Evolutionary conservation across 1,139 yeast genomes (phyloP).

Genomic region (Kodamaea fungicola): DNA sequence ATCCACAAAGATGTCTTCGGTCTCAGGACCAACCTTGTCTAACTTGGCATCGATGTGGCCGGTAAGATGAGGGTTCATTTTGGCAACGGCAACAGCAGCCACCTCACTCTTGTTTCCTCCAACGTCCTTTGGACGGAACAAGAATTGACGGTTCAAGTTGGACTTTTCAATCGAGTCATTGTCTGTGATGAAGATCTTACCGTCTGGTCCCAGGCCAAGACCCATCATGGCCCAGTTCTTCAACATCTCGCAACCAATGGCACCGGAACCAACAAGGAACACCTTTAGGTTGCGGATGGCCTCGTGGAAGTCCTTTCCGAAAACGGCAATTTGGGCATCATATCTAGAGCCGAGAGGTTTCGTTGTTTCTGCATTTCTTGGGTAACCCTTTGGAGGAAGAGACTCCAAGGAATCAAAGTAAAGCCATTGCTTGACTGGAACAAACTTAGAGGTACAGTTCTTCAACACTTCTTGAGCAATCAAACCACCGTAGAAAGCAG

Average conservation of each 20-base stretch:
- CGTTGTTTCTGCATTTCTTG: conserved; percentile 68
- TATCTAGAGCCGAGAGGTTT: conserved; percentile 79
- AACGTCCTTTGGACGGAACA: conserved; percentile 91
- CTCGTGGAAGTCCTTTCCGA: conserved; percentile 77
- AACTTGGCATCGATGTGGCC: conserved; percentile 74
- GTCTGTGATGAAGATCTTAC: conserved; percentile 83
- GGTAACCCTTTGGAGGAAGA: conserved; percentile 58
- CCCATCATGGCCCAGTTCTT: conserved; percentile 99
- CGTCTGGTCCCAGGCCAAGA: conserved; percentile 85
- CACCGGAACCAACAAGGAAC: conserved; percentile 96
- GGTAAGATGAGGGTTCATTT: conserved; percentile 78
- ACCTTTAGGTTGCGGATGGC: conserved; percentile 72
- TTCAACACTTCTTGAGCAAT: conserved; percentile 96
- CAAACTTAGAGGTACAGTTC: conserved; percentile 91
- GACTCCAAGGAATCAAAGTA: conserved; percentile 95
- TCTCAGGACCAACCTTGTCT: conserved; percentile 92
- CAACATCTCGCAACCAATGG: conserved; percentile 98
- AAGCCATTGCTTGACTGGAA: conserved; percentile 85
- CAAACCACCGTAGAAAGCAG: conserved; percentile 90
- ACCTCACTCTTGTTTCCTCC: conserved; percentile 89
- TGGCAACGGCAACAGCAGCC: conserved; percentile 79
- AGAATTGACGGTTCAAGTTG: conserved; percentile 91
- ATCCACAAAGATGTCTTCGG: conserved; percentile 83
- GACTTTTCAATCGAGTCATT: conserved; percentile 95
- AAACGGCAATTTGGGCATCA: conserved; percentile 91